phyloP scores from a whole-genome alignment of 306 rosid genomes.

The Oemleria cerasiformis region DNA sequence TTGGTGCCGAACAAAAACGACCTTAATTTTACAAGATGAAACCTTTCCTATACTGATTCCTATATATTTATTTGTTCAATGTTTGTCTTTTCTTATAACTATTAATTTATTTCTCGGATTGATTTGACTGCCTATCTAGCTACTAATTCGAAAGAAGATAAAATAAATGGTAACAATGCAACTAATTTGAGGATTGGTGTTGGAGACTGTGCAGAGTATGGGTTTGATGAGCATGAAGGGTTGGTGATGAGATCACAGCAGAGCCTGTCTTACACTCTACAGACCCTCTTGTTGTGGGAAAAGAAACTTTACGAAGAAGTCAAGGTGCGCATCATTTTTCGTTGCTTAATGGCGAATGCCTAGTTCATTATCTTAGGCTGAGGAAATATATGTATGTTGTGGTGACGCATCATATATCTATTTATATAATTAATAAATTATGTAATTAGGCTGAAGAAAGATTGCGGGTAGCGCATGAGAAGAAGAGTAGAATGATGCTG shows the following conservation, averaged over 20 bases:
- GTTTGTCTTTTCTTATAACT: too few species aligned
- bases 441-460: constrained; percentile 63
- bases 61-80: too few species aligned
- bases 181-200: background rate
- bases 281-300: constrained; percentile 74
- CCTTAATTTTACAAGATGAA: too few species aligned
- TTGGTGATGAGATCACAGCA: constrained; percentile 27
- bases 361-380: too few species aligned
- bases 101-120: too few species aligned
- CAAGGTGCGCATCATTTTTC: constrained; percentile 41
- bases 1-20: too few species aligned
- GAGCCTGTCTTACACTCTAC: constrained; percentile 46
- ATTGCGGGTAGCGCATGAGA: constrained; percentile 57
- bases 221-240: constrained; percentile 26
- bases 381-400: too few species aligned
- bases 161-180: background rate
- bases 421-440: background rate
- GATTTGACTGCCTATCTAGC: too few species aligned
- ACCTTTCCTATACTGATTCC: too few species aligned
- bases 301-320: constrained; percentile 78
- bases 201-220: constrained; percentile 41
- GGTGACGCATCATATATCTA: background rate
- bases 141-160: background rate
- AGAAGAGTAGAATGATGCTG: constrained; percentile 65
- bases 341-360: too few species aligned